Base-by-base conservation (phyloP, 1,139 yeast species). In the Saccharomycopsis hybrid region DNA sequence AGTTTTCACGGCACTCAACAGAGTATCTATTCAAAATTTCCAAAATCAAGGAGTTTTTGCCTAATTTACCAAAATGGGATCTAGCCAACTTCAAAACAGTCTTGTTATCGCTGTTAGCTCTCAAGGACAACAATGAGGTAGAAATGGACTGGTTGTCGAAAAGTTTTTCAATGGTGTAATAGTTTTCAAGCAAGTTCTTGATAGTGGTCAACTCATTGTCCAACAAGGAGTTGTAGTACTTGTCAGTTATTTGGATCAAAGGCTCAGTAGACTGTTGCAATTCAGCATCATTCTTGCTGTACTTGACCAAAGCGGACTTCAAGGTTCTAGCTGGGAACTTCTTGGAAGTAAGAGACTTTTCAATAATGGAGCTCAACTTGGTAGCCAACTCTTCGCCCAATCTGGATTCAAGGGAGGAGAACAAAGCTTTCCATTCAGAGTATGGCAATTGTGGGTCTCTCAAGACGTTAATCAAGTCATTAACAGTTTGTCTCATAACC, bases 1-100 rank as follows among this genome's bases (percentile, higher is more conserved):
- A 79, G 55, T 78, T 66, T 64, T 80, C 63, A 70, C 81, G 80
- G 69, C 89, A 64, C 62, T 82, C 68, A 50, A 94, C 89, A 67
- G 82, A 88, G 66, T 88, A 90, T 54, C 79, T 82, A 54, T 82
- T 80, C 64, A 92, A 74, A 57, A 92, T 85, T 30, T 96, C 96
- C 62, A 87, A 74, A 47, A 92, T 75, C 65, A 94, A 78, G 64
- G 85, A 88, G 71, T 89, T 94, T 74, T 90, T 92, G 44, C 97
- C 89, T 52, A 94, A 85, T 37, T 90, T 94, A 65, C 96, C 82
- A 35, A 96, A 81, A 67, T 94, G 99, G 25, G 97, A 89, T 63
- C 90, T 75, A 32, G 84, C 88, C 52, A 78, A 76, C 54, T 71
- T 64, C 52, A 87, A 80, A 51, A 92, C 98, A 63, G 78, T 78